Evolutionary conservation across 208 protist species (phyloP).

Genomic region (Dictyostelium gargantuum): DNA sequence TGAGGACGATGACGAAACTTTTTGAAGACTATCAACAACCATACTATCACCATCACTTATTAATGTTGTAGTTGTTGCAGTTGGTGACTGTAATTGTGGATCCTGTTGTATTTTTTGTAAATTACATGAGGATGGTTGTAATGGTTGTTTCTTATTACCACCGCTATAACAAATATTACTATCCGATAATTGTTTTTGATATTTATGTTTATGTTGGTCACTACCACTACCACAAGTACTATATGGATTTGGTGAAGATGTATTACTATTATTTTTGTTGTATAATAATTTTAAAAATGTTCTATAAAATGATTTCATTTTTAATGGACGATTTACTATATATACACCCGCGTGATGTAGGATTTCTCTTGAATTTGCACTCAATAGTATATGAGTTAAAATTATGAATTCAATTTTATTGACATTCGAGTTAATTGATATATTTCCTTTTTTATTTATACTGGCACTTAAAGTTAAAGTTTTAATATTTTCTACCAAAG

Average conservation of each 20-base stretch:
- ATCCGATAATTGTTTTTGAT: not conserved
- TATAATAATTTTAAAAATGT: not conserved
- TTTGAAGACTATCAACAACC: too few species aligned
- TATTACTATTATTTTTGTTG: not conserved
- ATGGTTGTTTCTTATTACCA: not conserved
- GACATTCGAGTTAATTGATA: not conserved
- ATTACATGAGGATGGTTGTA: not conserved
- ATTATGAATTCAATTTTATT: slow-evolving; percentile 24
- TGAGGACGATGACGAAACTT: not conserved
- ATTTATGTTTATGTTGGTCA: not conserved
- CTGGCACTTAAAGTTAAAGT: not conserved
- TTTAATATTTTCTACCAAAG: not conserved
- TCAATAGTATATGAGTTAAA: not conserved
- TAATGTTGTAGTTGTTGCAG: not conserved
- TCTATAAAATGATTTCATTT: not conserved
- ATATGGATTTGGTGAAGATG: not conserved
- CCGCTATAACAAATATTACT: slow-evolving; percentile 7
- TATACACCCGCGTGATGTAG: not conserved
- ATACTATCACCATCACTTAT: not conserved
- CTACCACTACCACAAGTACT: not conserved
- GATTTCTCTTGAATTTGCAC: not conserved
- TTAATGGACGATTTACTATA: slow-evolving; percentile 9
- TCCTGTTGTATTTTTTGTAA: not conserved
- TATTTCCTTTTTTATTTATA: not conserved
- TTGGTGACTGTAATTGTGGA: not conserved